Evolutionary conservation across 2,329 filamentous ascomycete genomes (phyloP), one percentile per base, ranked within the genome.

Genomic region (Arachnomyces sp.): DNA sequence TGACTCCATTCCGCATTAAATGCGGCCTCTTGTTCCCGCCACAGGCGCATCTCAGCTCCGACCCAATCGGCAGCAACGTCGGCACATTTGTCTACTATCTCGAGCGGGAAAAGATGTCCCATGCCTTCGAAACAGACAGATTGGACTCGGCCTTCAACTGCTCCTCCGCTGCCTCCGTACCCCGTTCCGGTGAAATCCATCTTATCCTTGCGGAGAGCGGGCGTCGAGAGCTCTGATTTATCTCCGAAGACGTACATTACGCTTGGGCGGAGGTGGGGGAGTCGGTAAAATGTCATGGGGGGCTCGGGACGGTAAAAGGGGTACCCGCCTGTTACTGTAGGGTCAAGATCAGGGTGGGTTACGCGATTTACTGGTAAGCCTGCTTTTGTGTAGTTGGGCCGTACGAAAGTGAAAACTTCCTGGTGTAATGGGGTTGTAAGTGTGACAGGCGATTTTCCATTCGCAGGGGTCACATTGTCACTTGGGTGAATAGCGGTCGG

Each of bases 31-130:
- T 81, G 73, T 2, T 53, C 59, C 46, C 68, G 64, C 77, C 79
- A 84, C 18, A 67, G 59, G 31, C 63, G 56, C 47, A 84, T 48
- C 56, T 82, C 77, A n/a, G 55, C 52, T 0, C 59, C 68, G 40
- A 84, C 59, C 70, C 79, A 85, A 17, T 58, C 55, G 0, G 72
- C 73, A 0, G 75, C 72, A 13, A 73, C 55, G 43, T 74, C 67
- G 1, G 86, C 89, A 46, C 81, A 83, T 52, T 76, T 69, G 2
- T 54, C 66, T 0, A 84, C 83, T 30, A 76, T 74, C 61, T 94
- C 88, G 76, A 94, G 84, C 0, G 89, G 82, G 18, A 95, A 76
- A 31, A 95, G 61, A 60, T 96, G 90, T 0, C 89, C 87, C 4
- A 73, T 70, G 0, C 73, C 73, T 18, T 81, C 64, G 6, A 92